These are phyloP conservation scores for Aspergillus eucalypticola DNA, from an alignment of 2,329 filamentous ascomycete species.

Conservation along the genomic window DNA sequence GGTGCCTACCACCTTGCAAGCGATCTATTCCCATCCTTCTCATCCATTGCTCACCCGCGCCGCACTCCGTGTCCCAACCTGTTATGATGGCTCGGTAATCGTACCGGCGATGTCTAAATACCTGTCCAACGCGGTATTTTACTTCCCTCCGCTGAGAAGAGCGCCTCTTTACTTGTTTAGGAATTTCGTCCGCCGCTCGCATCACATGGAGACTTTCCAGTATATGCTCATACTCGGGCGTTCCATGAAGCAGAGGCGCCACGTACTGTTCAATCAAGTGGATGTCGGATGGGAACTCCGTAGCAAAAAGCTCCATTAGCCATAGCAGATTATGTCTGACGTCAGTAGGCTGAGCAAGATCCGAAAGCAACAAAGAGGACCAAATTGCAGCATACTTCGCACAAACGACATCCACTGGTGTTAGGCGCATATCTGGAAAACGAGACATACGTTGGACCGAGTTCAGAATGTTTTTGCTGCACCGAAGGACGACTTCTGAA, in stretches of 20 bases:
- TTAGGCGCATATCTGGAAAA: conserved; percentile 28
- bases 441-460: conserved; percentile 60
- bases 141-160: conserved; percentile 48
- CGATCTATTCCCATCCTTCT: conserved; percentile 63
- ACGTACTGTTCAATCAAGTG: conserved; percentile 70
- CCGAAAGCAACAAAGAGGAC: conserved; percentile 61
- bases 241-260: conserved; percentile 58
- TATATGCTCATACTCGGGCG: conserved; percentile 56
- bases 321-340: conserved; percentile 65
- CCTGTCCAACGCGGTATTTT: conserved; percentile 72
- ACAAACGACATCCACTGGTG: conserved; percentile 56
- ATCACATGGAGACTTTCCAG: conserved; percentile 57
- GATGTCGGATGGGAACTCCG: conserved; percentile 69
- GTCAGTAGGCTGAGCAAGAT: conserved; percentile 46
- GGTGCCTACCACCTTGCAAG: conserved; percentile 59
- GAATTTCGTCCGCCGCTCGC: conserved; percentile 57
- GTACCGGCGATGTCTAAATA: conserved; percentile 82
- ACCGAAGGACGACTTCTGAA: conserved; percentile 70
- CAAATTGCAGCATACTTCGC: conserved; percentile 74
- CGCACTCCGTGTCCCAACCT: conserved; percentile 74
- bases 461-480: conserved; percentile 76
- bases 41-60: conserved; percentile 63
- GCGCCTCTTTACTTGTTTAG: conserved; percentile 49
- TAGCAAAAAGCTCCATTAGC: conserved; percentile 65
- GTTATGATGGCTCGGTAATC: conserved; percentile 78